phyloP scores from a whole-genome alignment of 176 grass and related monocot species.

The Carex scoparia region DNA sequence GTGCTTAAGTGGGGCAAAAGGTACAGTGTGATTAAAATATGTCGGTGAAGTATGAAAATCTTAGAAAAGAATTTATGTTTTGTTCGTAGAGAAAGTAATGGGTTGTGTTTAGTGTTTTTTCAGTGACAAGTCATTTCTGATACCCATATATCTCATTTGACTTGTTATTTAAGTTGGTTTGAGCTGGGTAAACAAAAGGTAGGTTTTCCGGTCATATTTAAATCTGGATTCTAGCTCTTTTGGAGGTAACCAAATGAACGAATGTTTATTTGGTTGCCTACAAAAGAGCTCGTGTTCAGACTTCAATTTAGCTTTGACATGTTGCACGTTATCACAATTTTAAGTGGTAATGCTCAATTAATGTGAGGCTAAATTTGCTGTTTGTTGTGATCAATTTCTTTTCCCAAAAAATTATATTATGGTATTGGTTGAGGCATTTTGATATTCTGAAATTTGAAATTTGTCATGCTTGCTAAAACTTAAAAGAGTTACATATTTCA shows the following conservation, averaged over 20 bases:
- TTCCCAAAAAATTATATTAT: not conserved
- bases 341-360: not conserved
- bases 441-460: constrained; percentile 4
- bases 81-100: not conserved
- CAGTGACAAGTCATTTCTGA: not conserved
- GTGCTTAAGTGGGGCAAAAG: not conserved
- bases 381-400: not conserved
- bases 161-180: not conserved
- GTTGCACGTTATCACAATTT: not conserved
- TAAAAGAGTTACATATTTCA: too few relatives aligned
- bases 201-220: not conserved
- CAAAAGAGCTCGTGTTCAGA: constrained; percentile 14
- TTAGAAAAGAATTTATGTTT: not conserved
- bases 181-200: not conserved
- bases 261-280: constrained; percentile 2
- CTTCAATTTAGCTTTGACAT: not conserved
- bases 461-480: not conserved
- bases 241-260: not conserved
- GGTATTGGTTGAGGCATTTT: not conserved
- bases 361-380: not conserved
- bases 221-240: constrained; percentile 21
- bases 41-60: not conserved
- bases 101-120: not conserved
- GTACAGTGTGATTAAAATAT: not conserved
- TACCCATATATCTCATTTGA: not conserved